Evolutionary conservation across 345 rosid species (phyloP).

Genomic region (Lepidium africanum): DNA sequence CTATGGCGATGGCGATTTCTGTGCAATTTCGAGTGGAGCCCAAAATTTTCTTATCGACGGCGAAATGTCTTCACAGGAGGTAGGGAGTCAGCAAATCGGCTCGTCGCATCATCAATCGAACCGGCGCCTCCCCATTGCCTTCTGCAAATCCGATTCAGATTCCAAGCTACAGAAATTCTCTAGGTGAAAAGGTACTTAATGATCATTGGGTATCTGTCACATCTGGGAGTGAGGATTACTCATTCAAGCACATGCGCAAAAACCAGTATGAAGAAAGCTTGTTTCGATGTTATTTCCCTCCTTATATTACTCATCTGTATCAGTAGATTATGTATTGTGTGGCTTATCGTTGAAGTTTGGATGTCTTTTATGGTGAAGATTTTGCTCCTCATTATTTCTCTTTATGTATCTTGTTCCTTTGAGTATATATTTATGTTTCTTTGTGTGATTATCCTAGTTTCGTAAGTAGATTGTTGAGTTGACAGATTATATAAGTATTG

Average conservation of each 20-base stretch:
- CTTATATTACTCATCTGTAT: neutral
- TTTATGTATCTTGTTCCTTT: neutral
- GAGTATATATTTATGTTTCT: neutral
- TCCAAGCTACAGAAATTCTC: constrained; percentile 75
- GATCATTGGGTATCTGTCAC: constrained; percentile 99
- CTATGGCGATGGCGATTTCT: too few relatives aligned
- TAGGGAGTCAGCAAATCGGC: too few relatives aligned
- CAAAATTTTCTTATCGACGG: too few relatives aligned
- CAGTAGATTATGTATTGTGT: neutral
- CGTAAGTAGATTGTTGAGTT: neutral
- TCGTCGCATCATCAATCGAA: too few relatives aligned
- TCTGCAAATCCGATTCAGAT: constrained; percentile 70
- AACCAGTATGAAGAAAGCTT: constrained; percentile 99
- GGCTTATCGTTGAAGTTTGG: neutral
- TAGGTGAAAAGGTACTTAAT: constrained; percentile 81
- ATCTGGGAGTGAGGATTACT: constrained; percentile 99
- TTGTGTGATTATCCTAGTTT: neutral
- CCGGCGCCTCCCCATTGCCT: too few relatives aligned
- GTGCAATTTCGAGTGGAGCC: too few relatives aligned
- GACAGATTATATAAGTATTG: neutral
- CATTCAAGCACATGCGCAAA: constrained; percentile 98
- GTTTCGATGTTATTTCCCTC: constrained; percentile 37
- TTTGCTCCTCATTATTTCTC: neutral
- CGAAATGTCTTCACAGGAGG: too few relatives aligned
- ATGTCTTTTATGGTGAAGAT: neutral